These are phyloP conservation scores for Botrytis pseudocinerea DNA, from an alignment of 2,329 filamentous ascomycete species.

Conservation along the genomic window DNA sequence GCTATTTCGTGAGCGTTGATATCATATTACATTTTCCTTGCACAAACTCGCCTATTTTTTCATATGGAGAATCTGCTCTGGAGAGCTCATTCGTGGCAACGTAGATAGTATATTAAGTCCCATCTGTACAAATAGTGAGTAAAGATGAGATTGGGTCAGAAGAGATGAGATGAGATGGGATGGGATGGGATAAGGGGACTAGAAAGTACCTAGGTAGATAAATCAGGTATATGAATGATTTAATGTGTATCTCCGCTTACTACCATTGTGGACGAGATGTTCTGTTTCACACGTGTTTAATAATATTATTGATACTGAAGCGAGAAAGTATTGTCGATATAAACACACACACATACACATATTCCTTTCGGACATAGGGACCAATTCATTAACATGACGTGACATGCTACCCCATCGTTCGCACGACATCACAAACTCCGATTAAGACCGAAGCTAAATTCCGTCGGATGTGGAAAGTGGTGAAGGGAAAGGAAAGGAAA, in stretches of 20 bases:
- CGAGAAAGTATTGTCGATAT: background rate
- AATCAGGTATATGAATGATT: conserved; percentile 1
- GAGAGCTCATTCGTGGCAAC: background rate
- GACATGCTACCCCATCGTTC: background rate
- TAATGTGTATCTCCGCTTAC: background rate
- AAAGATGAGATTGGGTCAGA: background rate
- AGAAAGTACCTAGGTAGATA: conserved; percentile 6
- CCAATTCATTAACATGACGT: background rate
- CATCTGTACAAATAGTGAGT: conserved; percentile 13
- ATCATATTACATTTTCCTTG: conserved; percentile 23
- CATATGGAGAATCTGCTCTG: conserved; percentile 18
- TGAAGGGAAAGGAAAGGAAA: background rate
- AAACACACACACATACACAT: background rate
- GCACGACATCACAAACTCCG: background rate
- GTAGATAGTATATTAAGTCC: conserved; percentile 2
- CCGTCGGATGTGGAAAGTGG: background rate
- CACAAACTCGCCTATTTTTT: conserved; percentile 4
- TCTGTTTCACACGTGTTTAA: no score
- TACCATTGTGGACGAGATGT: background rate
- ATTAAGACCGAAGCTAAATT: conserved; percentile 7
- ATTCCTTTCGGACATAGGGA: background rate
- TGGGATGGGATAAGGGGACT: background rate
- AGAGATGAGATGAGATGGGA: background rate
- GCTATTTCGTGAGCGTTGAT: conserved; percentile 28
- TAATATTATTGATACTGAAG: background rate